Evolutionary conservation across 768 basidiomycete genomes (phyloP), one percentile per base, ranked within the genome.

Genomic region (Podaxis pistillaris): DNA sequence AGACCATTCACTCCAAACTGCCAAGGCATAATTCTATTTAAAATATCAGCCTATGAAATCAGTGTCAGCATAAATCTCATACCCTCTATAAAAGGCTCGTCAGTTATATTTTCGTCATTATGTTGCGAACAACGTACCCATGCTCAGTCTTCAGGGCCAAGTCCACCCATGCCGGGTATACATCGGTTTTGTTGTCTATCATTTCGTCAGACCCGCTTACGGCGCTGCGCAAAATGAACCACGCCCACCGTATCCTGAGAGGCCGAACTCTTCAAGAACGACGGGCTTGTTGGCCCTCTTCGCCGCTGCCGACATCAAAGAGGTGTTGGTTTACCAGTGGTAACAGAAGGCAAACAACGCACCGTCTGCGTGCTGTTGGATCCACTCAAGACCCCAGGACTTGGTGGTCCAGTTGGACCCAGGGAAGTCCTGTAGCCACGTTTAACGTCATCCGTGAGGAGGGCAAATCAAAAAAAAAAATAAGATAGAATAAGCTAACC

Each of bases 181-280:
- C 77, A 0, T 71, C 66, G 0, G 80, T 78, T 68, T 84, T 82
- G 68, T 85, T 84, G 52, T 75, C 82, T 84, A 51, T 1, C 33
- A 30, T 2, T 26, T 6, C 26, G 24, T 41, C 49, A 60, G 58
- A 4, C 44, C 46, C 19, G 36, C 13, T 41, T 9, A 19, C n/a
- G 28, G n/a, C 28, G 17, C 1, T 22, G 11, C 8, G 33, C n/a
- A 7, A 30, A 50, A 37, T 41, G 41, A 8, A 50, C 47, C n/a
- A 33, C 12, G 68, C 76, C 56, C 64, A 84, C 82, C 70, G 2
- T 80, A 62, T 17, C 79, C 79, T 33, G 66, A 68, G 1, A 85
- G 74, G 7, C 87, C 86, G 67, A 88, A 88, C 66, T 88, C 87
- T 68, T 89, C 87, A 55, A 87, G 68, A 56, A 88, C 75, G 22